Evolutionary conservation across 345 rosid genomes (phyloP).

Genomic region (Balakata baccata): DNA sequence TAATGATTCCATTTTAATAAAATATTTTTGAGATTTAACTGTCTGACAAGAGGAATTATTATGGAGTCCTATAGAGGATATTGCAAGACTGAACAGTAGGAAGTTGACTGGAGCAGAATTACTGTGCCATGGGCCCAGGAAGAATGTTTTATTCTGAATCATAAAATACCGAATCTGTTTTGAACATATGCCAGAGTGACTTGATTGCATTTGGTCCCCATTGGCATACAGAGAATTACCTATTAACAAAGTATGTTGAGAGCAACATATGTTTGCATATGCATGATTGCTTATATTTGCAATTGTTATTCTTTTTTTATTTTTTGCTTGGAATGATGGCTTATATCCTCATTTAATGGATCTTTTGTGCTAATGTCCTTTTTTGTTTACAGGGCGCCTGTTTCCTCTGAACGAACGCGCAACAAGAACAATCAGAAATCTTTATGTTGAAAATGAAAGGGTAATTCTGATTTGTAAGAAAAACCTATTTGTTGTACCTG

Average conservation of each 20-base stretch:
- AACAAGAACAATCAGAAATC: constrained; percentile 77
- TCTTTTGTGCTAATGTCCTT: constrained; percentile 6
- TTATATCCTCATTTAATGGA: not conserved
- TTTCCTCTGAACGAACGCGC: constrained; percentile 89
- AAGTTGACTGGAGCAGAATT: constrained; percentile 3
- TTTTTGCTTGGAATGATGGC: not conserved
- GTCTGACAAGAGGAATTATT: not conserved
- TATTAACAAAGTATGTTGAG: not conserved
- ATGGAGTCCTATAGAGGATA: not conserved
- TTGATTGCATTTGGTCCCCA: not conserved
- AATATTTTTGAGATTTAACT: not conserved
- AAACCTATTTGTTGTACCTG: not conserved
- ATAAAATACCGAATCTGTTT: not conserved
- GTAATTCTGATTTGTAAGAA: constrained; percentile 36
- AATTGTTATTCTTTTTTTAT: too few relatives aligned
- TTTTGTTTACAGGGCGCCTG: constrained; percentile 49
- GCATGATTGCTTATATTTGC: not conserved
- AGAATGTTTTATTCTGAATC: not conserved
- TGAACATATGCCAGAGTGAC: not conserved
- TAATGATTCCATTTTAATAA: not conserved
- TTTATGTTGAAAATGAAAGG: constrained; percentile 95
- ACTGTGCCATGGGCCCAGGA: not conserved
- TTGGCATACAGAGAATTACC: not conserved
- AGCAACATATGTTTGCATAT: not conserved
- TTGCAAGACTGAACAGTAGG: not conserved